phyloP scores from a whole-genome alignment of 129 eudicot species.

The Flaveria robusta region DNA sequence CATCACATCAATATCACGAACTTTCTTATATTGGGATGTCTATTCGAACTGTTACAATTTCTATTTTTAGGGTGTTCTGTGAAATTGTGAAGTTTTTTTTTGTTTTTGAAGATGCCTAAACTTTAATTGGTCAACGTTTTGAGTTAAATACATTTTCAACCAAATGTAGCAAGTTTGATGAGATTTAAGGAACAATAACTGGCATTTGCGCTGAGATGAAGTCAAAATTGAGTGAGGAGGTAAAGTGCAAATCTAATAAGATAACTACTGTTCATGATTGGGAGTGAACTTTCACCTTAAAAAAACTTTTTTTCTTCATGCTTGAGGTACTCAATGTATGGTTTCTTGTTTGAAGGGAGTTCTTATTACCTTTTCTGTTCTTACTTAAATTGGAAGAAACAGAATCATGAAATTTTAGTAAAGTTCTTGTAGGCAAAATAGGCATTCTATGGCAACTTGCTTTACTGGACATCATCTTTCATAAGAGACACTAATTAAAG shows the following conservation, averaged over 20 bases:
- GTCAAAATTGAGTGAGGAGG: slow-evolving; percentile 9
- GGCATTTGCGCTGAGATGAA: slow-evolving; percentile 16
- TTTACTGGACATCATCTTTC: slow-evolving; percentile 43
- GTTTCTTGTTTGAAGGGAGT: slow-evolving; percentile 23
- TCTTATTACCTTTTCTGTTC: slow-evolving; percentile 26
- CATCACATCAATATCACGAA: slow-evolving; percentile 14
- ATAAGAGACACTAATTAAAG: slow-evolving; percentile 35
- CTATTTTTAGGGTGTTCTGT: slow-evolving; percentile 28
- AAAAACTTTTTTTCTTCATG: slow-evolving; percentile 25
- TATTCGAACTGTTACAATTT: slow-evolving; percentile 23
- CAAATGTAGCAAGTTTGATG: slow-evolving; percentile 9
- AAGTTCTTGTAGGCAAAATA: slow-evolving; percentile 37
- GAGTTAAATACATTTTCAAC: not conserved
- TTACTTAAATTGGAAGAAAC: slow-evolving; percentile 23
- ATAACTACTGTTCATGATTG: slow-evolving; percentile 19
- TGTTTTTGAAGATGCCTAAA: not conserved
- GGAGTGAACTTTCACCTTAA: slow-evolving; percentile 23
- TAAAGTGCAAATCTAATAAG: slow-evolving; percentile 15
- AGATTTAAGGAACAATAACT: slow-evolving; percentile 7
- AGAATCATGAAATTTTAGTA: slow-evolving; percentile 27
- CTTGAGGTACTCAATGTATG: slow-evolving; percentile 23
- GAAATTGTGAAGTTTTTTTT: not conserved
- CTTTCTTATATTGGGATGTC: slow-evolving; percentile 26
- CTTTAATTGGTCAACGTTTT: slow-evolving; percentile 17
- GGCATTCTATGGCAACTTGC: slow-evolving; percentile 30